Evolutionary conservation across 2,329 filamentous ascomycete genomes (phyloP), one percentile per base, ranked within the genome.

Genomic region (Tolypocladium pustulatum): DNA sequence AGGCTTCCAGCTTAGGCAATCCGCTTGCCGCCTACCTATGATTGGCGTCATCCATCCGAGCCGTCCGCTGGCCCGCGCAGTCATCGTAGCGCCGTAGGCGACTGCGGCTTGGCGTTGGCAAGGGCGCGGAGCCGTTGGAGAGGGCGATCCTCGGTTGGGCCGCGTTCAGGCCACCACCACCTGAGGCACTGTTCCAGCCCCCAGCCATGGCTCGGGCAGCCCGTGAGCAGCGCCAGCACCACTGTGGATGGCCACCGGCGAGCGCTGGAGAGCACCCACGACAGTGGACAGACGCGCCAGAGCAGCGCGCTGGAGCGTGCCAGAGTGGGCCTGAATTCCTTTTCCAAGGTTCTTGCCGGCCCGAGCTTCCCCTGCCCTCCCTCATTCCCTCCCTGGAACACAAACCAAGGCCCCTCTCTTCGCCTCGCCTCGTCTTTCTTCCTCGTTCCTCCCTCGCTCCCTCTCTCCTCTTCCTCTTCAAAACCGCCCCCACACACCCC

Each of bases 311-410:
- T 32, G 27, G 46, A 27, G 25, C 7, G 49, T 22, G 7, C 30
- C 20, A 0, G 49, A 15, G 49, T 53, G 49, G 49, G 49, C 30
- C 49, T 53, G 20, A 15, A 36, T n/a, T 34, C 20, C 49, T 6
- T 52, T 53, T 7, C 49, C 49, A n/a, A 15, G n/a, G 15, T 17
- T 32, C 20, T 34, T 4, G 54, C 58, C 55, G 55, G 58, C 36
- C 58, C 58, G 58, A 59, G 58, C 60, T 57, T 58, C 58, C 27
- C 51, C 54, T 56, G 57, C 58, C 58, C 58, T 59, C 55, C 43
- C 43, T 46, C 22, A 46, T 46, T 27, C 43, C 36, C 51, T 54
- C 49, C 49, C 49, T 53, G 49, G 49, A 52, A 30, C 40, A 17
- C 49, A 32, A 10, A 27, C 8, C 49, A n/a, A 32, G n/a, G n/a